These are phyloP conservation scores for Leishmania gerbilli DNA, from an alignment of 208 protist genomes.

Conservation along the genomic window DNA sequence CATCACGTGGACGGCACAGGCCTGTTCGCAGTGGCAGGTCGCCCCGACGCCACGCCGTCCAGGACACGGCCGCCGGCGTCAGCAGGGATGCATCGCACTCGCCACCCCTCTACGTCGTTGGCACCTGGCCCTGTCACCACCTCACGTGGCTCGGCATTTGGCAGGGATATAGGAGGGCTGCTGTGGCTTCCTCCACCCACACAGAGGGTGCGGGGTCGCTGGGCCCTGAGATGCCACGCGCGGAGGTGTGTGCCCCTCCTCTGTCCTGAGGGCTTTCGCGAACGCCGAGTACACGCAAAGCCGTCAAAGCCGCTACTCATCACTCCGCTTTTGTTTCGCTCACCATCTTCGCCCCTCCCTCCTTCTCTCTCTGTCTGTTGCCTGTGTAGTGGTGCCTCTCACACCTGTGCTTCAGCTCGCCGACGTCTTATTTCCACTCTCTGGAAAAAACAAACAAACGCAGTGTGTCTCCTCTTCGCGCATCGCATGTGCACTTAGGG, in stretches of 20 bases:
- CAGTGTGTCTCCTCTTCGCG: neutral
- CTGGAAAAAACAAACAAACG: too few relatives aligned
- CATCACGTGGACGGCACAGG: neutral
- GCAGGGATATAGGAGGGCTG: neutral
- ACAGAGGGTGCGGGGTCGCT: neutral
- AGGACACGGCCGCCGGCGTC: neutral
- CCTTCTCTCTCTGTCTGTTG: neutral
- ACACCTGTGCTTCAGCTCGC: neutral
- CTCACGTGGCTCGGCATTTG: neutral
- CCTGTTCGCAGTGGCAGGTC: neutral
- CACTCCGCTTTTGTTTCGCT: neutral
- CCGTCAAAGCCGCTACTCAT: neutral
- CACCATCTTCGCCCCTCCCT: too few relatives aligned
- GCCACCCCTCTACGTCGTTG: neutral
- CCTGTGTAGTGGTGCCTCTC: too few relatives aligned
- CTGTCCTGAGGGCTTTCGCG: neutral
- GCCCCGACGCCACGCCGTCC: neutral
- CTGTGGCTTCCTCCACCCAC: neutral
- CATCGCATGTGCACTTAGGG: too few relatives aligned
- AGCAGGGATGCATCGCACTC: neutral
- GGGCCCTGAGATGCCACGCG: neutral
- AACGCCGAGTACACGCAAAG: neutral
- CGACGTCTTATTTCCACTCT: too few relatives aligned
- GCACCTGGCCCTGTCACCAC: neutral
- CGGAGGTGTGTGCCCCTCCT: neutral